Percentiles rank a stretch among this genome's conserved stretches.
Evolutionary conservation across 768 basidiomycete genomes (phyloP).

Genomic region (Boletus rufocinnamomeus): DNA sequence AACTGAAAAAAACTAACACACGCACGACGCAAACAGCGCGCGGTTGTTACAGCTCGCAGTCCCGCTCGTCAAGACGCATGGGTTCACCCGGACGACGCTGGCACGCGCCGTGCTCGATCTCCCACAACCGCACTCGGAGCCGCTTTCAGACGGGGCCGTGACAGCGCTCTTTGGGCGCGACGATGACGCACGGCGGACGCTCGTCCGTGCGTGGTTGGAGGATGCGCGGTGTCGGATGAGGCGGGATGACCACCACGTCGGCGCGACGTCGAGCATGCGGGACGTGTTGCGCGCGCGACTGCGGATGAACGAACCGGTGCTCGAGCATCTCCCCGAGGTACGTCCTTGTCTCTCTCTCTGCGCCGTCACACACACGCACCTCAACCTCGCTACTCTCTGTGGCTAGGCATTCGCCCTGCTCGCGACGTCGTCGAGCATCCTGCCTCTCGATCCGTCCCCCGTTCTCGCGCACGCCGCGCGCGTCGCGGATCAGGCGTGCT

Average conservation of each 20-base stretch:
- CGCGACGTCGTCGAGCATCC: conserved; percentile 48
- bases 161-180: conserved; percentile 73
- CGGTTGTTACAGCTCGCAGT: conserved; percentile 61
- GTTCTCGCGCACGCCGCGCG: conserved; percentile 58
- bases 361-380: neutral
- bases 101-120: conserved; percentile 63
- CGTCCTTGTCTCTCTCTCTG: conserved; percentile 14
- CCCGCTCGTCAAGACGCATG: conserved; percentile 63
- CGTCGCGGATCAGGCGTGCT: conserved; percentile 74
- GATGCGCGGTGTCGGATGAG: conserved; percentile 60
- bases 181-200: conserved; percentile 59
- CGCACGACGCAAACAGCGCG: neutral
- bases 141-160: conserved; percentile 70
- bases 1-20: neutral
- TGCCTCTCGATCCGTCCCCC: conserved; percentile 61
- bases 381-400: neutral
- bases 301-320: conserved; percentile 65
- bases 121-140: conserved; percentile 49
- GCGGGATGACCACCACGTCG: conserved; percentile 4
- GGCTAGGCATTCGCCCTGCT: conserved; percentile 72
- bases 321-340: conserved; percentile 69
- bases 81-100: conserved; percentile 74
- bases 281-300: conserved; percentile 59
- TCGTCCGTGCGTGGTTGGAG: conserved; percentile 75
- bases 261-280: conserved; percentile 36